phyloP scores from a whole-genome alignment of 176 grass and related monocot species.

The Puya raimondii region DNA sequence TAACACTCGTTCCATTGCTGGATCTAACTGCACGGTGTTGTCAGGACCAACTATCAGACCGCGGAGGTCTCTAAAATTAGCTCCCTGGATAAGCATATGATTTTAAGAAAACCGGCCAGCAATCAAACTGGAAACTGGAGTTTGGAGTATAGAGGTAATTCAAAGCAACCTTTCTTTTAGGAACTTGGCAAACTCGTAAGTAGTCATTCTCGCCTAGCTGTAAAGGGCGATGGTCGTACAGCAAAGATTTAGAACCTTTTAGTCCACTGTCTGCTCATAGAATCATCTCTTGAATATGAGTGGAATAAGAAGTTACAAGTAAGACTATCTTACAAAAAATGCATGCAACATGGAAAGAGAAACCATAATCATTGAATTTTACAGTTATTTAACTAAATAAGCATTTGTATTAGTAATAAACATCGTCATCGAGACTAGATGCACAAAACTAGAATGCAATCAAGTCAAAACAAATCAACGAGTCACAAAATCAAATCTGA shows the following conservation, averaged over 20 bases:
- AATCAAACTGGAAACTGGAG: conserved; percentile 13
- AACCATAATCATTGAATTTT: conserved; percentile 4
- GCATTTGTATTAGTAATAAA: background rate
- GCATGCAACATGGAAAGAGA: conserved; percentile 12
- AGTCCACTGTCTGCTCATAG: conserved; percentile 25
- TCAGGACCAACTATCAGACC: conserved; percentile 64
- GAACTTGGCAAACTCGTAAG: conserved; percentile 75
- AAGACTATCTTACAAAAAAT: conserved; percentile 17
- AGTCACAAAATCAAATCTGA: background rate
- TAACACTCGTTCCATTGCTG: conserved; percentile 55
- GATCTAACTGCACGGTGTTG: conserved; percentile 80
- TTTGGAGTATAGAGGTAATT: conserved; percentile 22
- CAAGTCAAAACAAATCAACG: background rate
- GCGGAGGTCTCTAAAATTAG: conserved; percentile 94
- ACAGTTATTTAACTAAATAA: background rate
- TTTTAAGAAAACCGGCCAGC: conserved; percentile 2
- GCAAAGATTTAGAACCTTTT: conserved; percentile 34
- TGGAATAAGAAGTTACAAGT: conserved; percentile 25
- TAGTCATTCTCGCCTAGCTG: conserved; percentile 66
- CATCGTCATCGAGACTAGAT: background rate
- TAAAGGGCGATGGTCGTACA: conserved; percentile 67
- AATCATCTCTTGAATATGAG: conserved; percentile 40
- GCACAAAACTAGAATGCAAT: background rate
- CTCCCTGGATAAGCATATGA: conserved; percentile 53
- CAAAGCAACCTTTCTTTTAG: conserved; percentile 72